Percentiles rank a stretch among this genome's conserved stretches.
phyloP scores from a whole-genome alignment of 1,284 basidiomycete genomes.

The Thecaphora thlaspeos region DNA sequence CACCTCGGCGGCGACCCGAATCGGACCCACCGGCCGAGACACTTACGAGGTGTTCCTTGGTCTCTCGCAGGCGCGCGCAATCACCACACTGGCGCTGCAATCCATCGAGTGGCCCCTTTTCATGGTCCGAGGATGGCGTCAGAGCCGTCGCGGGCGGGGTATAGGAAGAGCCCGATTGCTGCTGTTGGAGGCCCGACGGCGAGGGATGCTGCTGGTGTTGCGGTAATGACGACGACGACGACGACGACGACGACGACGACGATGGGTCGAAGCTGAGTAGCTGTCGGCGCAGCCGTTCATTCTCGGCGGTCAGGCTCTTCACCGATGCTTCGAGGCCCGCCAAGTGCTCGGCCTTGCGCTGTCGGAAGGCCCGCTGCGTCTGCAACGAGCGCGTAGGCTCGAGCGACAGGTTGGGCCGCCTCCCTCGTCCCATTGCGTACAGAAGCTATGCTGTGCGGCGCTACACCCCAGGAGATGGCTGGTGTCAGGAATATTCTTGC shows the following conservation, averaged over 20 bases:
- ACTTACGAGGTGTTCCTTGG: slow-evolving; percentile 14
- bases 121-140: neutral
- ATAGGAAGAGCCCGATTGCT: too few relatives aligned
- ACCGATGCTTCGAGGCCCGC: slow-evolving; percentile 21
- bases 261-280: slow-evolving; percentile 7
- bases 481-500: too few relatives aligned
- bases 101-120: neutral
- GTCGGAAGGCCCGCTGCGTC: slow-evolving; percentile 38
- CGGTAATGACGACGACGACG: too few relatives aligned
- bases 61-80: slow-evolving; percentile 7
- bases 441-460: too few relatives aligned
- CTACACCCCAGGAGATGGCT: too few relatives aligned
- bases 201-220: too few relatives aligned
- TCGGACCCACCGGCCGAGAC: too few relatives aligned
- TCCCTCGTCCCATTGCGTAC: slow-evolving; percentile 39
- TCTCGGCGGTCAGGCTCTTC: slow-evolving; percentile 17
- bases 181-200: too few relatives aligned
- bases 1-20: too few relatives aligned
- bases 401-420: slow-evolving; percentile 31
- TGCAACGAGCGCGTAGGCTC: slow-evolving; percentile 39
- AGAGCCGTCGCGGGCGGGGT: neutral
- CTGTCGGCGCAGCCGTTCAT: slow-evolving; percentile 10
- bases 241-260: too few relatives aligned
- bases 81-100: slow-evolving; percentile 3
- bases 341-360: slow-evolving; percentile 39